These are phyloP conservation scores for Nelumbo lutea DNA, from an alignment of 164 flowering plant species.

Conservation along the genomic window DNA sequence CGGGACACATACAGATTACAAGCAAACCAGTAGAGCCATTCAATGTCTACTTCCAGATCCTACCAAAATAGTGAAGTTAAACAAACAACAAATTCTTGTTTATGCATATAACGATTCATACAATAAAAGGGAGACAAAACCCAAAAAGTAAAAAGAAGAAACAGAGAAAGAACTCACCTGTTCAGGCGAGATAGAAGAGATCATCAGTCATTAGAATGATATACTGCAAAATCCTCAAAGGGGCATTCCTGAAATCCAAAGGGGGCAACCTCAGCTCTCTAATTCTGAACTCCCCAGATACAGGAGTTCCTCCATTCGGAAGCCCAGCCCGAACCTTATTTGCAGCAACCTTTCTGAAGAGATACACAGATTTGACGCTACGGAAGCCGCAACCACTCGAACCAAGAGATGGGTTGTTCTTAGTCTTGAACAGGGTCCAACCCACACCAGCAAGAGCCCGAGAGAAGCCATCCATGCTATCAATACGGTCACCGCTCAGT, in stretches of 20 bases:
- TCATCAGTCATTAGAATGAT: conserved; percentile 63
- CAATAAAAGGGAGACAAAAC: not conserved
- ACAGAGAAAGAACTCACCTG: conserved; percentile 7
- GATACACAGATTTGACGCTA: conserved; percentile 24
- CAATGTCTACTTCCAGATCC: not conserved
- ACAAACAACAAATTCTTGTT: not conserved
- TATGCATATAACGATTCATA: not conserved
- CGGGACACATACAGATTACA: not conserved
- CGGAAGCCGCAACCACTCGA: conserved; percentile 7
- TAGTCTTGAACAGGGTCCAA: conserved; percentile 55
- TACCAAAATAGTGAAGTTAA: not conserved
- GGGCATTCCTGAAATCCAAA: conserved; percentile 57
- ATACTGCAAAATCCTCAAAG: conserved; percentile 65
- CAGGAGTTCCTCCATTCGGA: conserved; percentile 3
- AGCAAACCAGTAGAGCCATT: not conserved
- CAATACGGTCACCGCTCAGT: conserved; percentile 33
- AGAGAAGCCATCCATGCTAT: conserved; percentile 43
- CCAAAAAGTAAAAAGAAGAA: not conserved
- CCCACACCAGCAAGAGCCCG: conserved; percentile 49
- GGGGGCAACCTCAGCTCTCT: conserved; percentile 65
- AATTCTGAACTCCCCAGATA: conserved; percentile 34
- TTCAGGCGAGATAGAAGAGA: conserved; percentile 54
- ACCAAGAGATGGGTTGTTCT: conserved; percentile 16
- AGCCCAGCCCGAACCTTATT: conserved; percentile 25
- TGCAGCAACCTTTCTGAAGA: conserved; percentile 51